Conservation (phyloP, 1,284 basidiomycete genomes). For the Trichosporon sp. region DNA sequence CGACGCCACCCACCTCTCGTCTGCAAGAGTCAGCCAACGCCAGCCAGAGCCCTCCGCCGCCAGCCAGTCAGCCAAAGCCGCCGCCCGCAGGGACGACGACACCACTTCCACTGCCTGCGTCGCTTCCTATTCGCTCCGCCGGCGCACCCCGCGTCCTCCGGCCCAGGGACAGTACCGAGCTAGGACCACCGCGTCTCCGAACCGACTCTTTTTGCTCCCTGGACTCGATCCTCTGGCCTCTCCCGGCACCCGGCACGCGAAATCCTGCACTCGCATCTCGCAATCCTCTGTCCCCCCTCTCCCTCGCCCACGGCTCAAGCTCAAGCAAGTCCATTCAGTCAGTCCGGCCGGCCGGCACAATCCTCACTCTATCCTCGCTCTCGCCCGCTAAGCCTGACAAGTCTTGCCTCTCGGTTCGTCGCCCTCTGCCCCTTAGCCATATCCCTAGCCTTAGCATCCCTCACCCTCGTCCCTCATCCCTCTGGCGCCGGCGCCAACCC, state of each 20-base stretch:
- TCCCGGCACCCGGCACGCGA: neutral
- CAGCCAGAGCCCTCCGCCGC: too few species aligned
- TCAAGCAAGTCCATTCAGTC: too few species aligned
- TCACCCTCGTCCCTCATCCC: neutral
- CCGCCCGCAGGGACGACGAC: neutral
- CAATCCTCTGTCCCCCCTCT: too few species aligned
- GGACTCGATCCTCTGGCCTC: neutral
- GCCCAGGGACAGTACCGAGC: neutral
- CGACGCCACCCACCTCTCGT: neutral
- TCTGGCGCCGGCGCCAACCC: neutral
- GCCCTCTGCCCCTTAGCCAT: neutral
- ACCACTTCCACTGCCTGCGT: neutral
- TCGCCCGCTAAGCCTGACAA: neutral
- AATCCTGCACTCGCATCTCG: neutral
- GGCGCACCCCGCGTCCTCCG: neutral
- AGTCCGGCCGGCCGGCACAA: neutral
- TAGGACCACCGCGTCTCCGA: slow-evolving; percentile 1
- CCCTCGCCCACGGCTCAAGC: too few species aligned
- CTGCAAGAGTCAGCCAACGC: too few species aligned
- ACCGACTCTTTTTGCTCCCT: neutral
- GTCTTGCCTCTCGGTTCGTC: neutral
- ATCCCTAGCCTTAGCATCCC: neutral
- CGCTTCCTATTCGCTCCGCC: neutral
- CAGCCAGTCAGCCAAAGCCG: too few species aligned
- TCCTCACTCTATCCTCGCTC: neutral